Conservation (phyloP, 441 rosid species). For the Cnidoscolus chayamansa region DNA sequence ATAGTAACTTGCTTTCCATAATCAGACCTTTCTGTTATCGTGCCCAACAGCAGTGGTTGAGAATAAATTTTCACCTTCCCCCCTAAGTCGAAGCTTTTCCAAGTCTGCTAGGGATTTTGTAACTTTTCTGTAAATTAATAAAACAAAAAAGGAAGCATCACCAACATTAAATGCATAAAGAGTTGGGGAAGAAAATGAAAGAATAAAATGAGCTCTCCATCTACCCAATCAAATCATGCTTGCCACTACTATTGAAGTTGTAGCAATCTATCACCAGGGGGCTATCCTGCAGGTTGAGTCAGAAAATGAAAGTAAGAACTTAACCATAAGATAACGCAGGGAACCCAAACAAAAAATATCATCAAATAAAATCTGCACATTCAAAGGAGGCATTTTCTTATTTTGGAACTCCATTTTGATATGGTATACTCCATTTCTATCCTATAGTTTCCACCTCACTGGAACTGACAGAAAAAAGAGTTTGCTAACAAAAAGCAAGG, state of each 20-base stretch:
- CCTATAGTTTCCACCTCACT: background rate
- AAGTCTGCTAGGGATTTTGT: constrained; percentile 71
- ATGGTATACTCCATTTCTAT: background rate
- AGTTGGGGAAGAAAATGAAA: constrained; percentile 7
- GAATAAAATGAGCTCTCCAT: constrained; percentile 18
- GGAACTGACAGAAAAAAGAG: background rate
- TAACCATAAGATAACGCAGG: background rate
- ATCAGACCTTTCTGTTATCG: constrained; percentile 55
- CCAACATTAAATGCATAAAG: constrained; percentile 14
- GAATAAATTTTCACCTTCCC: constrained; percentile 48
- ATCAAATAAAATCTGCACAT: constrained; percentile 10
- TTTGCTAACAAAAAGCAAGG: constrained; percentile 6
- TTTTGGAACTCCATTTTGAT: background rate
- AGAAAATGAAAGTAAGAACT: constrained; percentile 16
- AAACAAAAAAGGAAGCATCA: constrained; percentile 17
- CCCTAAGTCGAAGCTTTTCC: constrained; percentile 56
- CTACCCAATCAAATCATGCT: constrained; percentile 86
- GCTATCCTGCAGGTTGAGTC: constrained; percentile 59
- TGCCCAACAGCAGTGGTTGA: constrained; percentile 56
- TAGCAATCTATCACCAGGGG: constrained; percentile 83
- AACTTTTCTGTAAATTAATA: constrained; percentile 48
- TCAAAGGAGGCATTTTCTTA: background rate
- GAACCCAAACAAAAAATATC: background rate
- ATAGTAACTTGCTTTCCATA: constrained; percentile 21
- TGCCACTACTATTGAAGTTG: constrained; percentile 79